These are phyloP conservation scores for Fomes fomentarius DNA, from an alignment of 1,284 basidiomycete genomes.

Conservation along the genomic window DNA sequence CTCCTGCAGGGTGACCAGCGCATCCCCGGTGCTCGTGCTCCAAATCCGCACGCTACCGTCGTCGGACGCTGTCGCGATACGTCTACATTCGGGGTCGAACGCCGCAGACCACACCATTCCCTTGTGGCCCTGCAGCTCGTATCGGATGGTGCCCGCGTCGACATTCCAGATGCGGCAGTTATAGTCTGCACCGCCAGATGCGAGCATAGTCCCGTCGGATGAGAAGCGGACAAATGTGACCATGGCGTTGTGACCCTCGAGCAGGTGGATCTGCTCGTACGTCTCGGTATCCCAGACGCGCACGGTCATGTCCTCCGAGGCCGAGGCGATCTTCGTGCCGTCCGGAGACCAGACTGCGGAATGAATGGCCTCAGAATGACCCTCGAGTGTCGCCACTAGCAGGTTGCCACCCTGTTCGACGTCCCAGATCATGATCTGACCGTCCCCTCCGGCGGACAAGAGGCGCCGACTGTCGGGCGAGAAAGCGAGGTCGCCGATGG, in stretches of 20 bases:
- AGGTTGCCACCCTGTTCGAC: slow-evolving; percentile 11
- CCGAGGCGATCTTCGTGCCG: slow-evolving; percentile 27
- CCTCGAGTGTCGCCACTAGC: slow-evolving; percentile 12
- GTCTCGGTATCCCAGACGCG: slow-evolving; percentile 30
- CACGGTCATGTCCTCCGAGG: slow-evolving; percentile 28
- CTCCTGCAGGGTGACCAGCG: slow-evolving; percentile 20
- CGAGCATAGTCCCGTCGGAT: slow-evolving; percentile 20
- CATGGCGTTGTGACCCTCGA: slow-evolving; percentile 24
- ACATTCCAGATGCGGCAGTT: slow-evolving; percentile 25
- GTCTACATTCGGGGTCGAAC: slow-evolving; percentile 29
- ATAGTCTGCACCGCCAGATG: slow-evolving; percentile 22
- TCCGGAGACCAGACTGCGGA: slow-evolving; percentile 28
- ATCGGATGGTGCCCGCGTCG: slow-evolving; percentile 3
- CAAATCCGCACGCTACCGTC: slow-evolving; percentile 26
- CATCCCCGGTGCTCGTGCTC: slow-evolving; percentile 22
- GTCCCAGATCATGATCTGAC: slow-evolving; percentile 23
- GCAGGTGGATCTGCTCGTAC: slow-evolving; percentile 5
- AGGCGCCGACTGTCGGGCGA: slow-evolving; percentile 27
- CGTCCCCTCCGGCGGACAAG: slow-evolving; percentile 25
- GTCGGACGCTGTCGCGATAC: slow-evolving; percentile 29
- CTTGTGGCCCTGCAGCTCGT: slow-evolving; percentile 17
- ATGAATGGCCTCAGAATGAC: slow-evolving; percentile 20
- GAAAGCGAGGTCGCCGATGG: slow-evolving; percentile 24
- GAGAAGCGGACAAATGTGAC: slow-evolving; percentile 28
- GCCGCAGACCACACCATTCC: slow-evolving; percentile 22